Base-by-base conservation (phyloP, 2,329 filamentous ascomycete species). In the Elsinoe australis region DNA sequence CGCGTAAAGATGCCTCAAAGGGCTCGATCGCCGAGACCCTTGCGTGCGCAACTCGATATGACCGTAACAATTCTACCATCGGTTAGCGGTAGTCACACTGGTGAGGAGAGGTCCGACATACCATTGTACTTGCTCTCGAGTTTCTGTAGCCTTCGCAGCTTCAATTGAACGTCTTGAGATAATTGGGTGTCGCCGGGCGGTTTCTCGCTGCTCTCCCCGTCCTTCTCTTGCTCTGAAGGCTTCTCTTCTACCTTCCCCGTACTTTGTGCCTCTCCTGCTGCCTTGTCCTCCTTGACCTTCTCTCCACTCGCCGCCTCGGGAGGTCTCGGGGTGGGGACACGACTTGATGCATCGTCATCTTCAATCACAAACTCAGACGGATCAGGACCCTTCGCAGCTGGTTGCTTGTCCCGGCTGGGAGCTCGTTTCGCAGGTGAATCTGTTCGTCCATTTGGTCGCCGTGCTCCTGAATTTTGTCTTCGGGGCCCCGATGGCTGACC, bases 21-120 rank as follows among this genome's bases (percentile, higher is more conserved):
- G 87, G 85, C 61, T 96, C 92, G 59, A 96, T 94, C 2, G 85
- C 80, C 9, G 85, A 80, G 33, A 89, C 87, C 45, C 88, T 82
- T 50, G 85, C 80, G 69, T 98, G 90, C 14, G 92, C 92, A 55
- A 89, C 82, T 53, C 88, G 80, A 67, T 98, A 98, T 6, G 90
- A 95, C 49, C 87, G 83, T 42, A 96, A 73, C 1, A 98, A 74
- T 60, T 96, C 90, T 87, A 55, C n/a, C 4, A 44, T 15, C 29
- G 12, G 15, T 38, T 35, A 51, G 32, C n/a, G n/a, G n/a, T n/a
- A n/a, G n/a, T n/a, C n/a, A n/a, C n/a, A n/a, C n/a, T n/a, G n/a
- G n/a, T n/a, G n/a, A n/a, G n/a, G n/a, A n/a, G n/a, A n/a, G n/a
- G n/a, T n/a, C n/a, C n/a, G n/a, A n/a, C n/a, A n/a, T 72, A 89